Base-by-base conservation (phyloP, 768 basidiomycete species). In the Pleurotus tuber-regium region DNA sequence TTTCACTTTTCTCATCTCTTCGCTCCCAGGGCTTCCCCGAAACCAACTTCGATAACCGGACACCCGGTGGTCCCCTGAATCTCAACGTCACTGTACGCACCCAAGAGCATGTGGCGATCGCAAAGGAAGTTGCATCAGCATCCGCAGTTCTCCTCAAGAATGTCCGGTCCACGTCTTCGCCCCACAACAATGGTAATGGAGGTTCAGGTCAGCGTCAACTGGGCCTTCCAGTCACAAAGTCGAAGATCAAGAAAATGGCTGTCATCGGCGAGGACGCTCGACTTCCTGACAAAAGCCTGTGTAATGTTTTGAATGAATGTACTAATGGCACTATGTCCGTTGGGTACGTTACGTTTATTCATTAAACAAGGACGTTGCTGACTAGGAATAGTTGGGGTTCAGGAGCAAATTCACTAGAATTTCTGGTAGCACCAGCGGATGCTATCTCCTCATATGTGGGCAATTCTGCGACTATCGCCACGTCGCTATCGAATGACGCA, bases 361-460 rank as follows among this genome's bases (percentile, higher is more conserved):
- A 8, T 11, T 8, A 31, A 10, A 8, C n/a, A 12, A 12, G 10
- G 21, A 2, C 11, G 2, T 5, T 21, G 26, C 30, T 9, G 16
- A 33, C 8, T 33, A 18, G 24, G 25, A 16, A 11, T 47, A 47
- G 46, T 9, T 47, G 46, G 46, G 46, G 46, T 23, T 47, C 46
- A 6, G 46, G 46, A 9, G 46, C 46, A 16, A 47, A 47, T 29
- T 47, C 46, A 16, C 6, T 50, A 19, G 36, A 43, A 12, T 33
- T 5, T 25, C 33, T 46, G 18, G 46, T 51, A 84, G 83, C 92
- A 21, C 46, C 93, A 1, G 74, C 89, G 41, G 84, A 90, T 62
- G 92, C 91, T 3, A 86, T 97, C 57, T 87, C 93, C 62, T 62
- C 66, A 5, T 80, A 85, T 36, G 88, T 91, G 1, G 73, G 79